These are phyloP conservation scores for Chlorella sp. DNA, from an alignment of 139 green algal genomes.

Conservation along the genomic window DNA sequence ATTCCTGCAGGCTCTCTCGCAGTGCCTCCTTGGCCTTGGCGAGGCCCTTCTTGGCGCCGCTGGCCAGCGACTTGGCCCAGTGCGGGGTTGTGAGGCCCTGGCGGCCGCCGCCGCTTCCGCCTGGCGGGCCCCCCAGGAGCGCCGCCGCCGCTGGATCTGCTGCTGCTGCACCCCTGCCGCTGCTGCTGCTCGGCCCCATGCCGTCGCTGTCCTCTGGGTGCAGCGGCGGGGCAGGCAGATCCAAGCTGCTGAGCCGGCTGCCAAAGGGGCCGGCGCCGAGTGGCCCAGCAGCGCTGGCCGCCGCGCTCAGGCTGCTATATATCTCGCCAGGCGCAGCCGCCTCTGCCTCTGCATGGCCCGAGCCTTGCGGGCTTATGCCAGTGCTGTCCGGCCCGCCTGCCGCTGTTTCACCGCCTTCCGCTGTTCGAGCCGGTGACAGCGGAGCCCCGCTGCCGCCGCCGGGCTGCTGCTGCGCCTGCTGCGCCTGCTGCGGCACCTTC, in stretches of 20 bases:
- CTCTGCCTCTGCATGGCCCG: too few species aligned
- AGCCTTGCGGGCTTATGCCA: background rate
- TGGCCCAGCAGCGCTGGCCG: too few species aligned
- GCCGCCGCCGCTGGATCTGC: background rate
- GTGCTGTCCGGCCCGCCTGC: background rate
- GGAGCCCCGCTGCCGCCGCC: background rate
- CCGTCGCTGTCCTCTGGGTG: background rate
- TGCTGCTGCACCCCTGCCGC: too few species aligned
- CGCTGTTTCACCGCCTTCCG: background rate
- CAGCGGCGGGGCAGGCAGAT: background rate
- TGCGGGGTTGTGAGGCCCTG: background rate
- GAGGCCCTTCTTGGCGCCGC: slow-evolving; percentile 30
- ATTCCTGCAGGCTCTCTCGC: slow-evolving; percentile 26
- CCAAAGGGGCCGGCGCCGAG: too few species aligned
- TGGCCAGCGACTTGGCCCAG: slow-evolving; percentile 25
- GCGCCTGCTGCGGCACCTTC: background rate
- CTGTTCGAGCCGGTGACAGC: too few species aligned
- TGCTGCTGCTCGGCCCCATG: background rate
- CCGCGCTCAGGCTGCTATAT: too few species aligned
- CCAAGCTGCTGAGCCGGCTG: background rate
- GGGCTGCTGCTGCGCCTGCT: slow-evolving; percentile 6
- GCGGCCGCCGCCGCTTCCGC: background rate
- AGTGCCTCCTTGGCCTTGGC: slow-evolving; percentile 16
- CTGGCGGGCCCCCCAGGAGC: background rate
- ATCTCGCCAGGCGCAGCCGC: too few species aligned